These are phyloP conservation scores for Phycomyces blakesleeanus DNA, from an alignment of 192 early-diverging fungal species.

Conservation along the genomic window DNA sequence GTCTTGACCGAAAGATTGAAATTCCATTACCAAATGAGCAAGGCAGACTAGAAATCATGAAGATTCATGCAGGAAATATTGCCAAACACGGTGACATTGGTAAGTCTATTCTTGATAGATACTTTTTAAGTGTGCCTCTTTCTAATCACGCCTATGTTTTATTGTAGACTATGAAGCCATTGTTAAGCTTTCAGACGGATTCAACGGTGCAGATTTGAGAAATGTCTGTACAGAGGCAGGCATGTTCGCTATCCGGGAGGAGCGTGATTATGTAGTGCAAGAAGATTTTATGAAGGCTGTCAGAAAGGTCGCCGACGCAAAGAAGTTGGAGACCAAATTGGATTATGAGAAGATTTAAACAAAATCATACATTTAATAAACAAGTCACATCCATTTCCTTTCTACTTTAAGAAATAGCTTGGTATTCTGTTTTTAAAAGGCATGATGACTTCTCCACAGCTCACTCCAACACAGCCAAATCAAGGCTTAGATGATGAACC, in stretches of 20 bases:
- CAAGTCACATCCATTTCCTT: neutral
- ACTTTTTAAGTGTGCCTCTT: neutral
- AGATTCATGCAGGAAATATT: constrained; percentile 92
- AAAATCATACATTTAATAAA: neutral
- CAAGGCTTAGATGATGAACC: neutral
- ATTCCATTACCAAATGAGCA: constrained; percentile 99
- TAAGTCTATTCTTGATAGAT: constrained; percentile 27
- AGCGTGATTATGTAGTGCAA: constrained; percentile 96
- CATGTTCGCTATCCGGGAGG: constrained; percentile 99
- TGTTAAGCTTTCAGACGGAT: constrained; percentile 96
- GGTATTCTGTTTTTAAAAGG: neutral
- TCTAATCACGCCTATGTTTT: neutral
- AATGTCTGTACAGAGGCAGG: constrained; percentile 99
- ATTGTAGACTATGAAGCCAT: constrained; percentile 91
- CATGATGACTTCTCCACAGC: neutral
- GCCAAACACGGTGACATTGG: constrained; percentile 96
- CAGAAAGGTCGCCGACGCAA: constrained; percentile 94
- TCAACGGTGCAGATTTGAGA: constrained; percentile 98
- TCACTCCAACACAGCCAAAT: neutral
- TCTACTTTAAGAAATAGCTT: neutral
- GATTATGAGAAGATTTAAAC: constrained; percentile 82
- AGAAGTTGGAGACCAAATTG: constrained; percentile 90
- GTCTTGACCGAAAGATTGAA: constrained; percentile 98
- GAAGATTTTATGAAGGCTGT: constrained; percentile 99
- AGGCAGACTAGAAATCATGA: constrained; percentile 93